Evolutionary conservation across 2,329 filamentous ascomycete species (phyloP), one percentile per base, ranked within the genome.

Genomic region (Beauveria sp.): DNA sequence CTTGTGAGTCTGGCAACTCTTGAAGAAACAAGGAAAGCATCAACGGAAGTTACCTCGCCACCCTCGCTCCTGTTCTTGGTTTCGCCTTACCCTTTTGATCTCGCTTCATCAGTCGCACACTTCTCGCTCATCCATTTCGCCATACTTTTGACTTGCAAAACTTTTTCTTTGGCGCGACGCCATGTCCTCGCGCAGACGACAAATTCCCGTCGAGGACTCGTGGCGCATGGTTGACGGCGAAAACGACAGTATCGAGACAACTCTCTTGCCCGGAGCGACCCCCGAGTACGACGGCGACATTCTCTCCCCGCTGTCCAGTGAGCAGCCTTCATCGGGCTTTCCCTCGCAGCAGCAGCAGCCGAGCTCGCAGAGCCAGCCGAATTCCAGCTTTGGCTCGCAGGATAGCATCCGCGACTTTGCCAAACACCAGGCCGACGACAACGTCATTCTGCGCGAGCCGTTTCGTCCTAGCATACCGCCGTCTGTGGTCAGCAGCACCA

Each of bases 151-250:
- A n/a, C 5, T 30, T 20, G 30, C 9, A 18, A n/a, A 10, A 26
- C 8, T 24, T 37, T 14, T 10, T 47, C 40, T 18, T n/a, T 24
- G 37, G 58, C 48, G 50, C 26, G 41, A 60, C 43, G 30, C 30
- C 59, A 61, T 61, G 59, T 46, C 59, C 47, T 52, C 59, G 37
- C 63, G 64, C 61, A 62, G 63, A 22, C 66, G 66, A 64, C 64
- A 67, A 59, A 60, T 68, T 61, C 61, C 77, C 41, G 75, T 83
- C 47, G 80, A 82, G 64, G 78, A 79, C 64, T 85, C 82, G 22
- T 85, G 83, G 83, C 82, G 83, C 66, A 77, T 85, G 72, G 81
- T 85, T 14, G 83, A 85, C 62, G 81, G 80, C 67, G 82, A 84
- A 61, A 79, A 84, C 69, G 82, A 85, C 67, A 84, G 81, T 67